phyloP scores from a whole-genome alignment of 768 basidiomycete genomes.

The Antrodiella citrinella region DNA sequence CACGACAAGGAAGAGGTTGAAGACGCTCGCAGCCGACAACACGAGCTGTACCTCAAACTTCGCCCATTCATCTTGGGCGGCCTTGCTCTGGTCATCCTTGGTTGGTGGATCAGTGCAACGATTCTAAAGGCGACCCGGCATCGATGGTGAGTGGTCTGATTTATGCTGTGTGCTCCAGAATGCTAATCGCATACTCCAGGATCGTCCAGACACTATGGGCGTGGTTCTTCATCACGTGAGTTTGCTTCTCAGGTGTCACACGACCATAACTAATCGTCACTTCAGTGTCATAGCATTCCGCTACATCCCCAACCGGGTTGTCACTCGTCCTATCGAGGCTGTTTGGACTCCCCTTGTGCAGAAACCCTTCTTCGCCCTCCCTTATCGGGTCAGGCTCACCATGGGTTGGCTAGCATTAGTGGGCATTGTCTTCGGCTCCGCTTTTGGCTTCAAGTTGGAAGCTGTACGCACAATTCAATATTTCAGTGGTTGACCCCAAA shows the following conservation, averaged over 20 bases:
- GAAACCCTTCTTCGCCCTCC: constrained; percentile 59
- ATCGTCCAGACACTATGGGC: constrained; percentile 76
- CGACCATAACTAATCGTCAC: not conserved
- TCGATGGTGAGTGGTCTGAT: constrained; percentile 45
- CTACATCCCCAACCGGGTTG: constrained; percentile 66
- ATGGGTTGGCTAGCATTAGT: constrained; percentile 75
- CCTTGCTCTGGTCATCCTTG: constrained; percentile 57
- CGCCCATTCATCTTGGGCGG: constrained; percentile 36
- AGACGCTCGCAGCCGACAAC: constrained; percentile 10
- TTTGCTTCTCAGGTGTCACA: constrained; percentile 8
- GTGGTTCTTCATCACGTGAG: constrained; percentile 74
- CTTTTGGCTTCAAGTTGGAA: constrained; percentile 68
- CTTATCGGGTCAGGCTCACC: constrained; percentile 42
- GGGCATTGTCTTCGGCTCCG: constrained; percentile 76
- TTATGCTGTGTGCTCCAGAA: not conserved
- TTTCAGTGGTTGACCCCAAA: not conserved
- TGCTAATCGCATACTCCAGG: constrained; percentile 30
- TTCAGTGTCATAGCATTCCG: constrained; percentile 67
- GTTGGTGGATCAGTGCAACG: constrained; percentile 81
- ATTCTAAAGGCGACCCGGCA: constrained; percentile 61
- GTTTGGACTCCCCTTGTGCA: constrained; percentile 63
- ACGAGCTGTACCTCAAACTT: constrained; percentile 9
- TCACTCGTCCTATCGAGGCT: constrained; percentile 63
- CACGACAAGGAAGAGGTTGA: constrained; percentile 13
- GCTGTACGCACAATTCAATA: constrained; percentile 29